Conservation (phyloP, 1,139 yeast species). For the Suhomyces coccinellae region DNA sequence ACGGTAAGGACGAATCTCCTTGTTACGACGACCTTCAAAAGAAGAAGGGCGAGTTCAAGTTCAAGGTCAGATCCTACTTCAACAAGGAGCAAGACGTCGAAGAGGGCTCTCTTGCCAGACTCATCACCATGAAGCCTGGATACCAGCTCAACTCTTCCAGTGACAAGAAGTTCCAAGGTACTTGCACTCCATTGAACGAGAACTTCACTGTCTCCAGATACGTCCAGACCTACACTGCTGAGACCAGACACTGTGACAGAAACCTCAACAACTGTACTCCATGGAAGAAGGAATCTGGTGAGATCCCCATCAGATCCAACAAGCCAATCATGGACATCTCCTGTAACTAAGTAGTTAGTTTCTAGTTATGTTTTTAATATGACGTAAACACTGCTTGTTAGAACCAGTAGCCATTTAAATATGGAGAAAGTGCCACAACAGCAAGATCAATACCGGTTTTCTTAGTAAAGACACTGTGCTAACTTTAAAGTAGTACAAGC, state of each 20-base stretch:
- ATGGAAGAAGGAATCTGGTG: constrained; percentile 1
- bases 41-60: constrained; percentile 1
- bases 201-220: not conserved
- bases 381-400: too few species aligned
- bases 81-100: not conserved
- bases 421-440: too few species aligned
- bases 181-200: not conserved
- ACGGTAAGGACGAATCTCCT: not conserved
- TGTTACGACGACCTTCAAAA: constrained; percentile 1
- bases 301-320: not conserved
- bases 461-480: too few species aligned
- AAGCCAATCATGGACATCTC: not conserved
- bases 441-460: too few species aligned
- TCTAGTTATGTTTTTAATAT: not conserved
- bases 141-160: constrained; percentile 1
- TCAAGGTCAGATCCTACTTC: not conserved
- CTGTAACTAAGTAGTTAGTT: not conserved
- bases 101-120: not conserved
- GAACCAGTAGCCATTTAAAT: too few species aligned
- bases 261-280: constrained; percentile 1
- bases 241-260: not conserved
- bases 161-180: not conserved
- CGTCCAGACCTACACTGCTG: constrained; percentile 1
- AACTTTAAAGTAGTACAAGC: too few species aligned
- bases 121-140: not conserved